Evolutionary conservation across 1,139 yeast species (phyloP).

Genomic region (Komagataea norvegica): DNA sequence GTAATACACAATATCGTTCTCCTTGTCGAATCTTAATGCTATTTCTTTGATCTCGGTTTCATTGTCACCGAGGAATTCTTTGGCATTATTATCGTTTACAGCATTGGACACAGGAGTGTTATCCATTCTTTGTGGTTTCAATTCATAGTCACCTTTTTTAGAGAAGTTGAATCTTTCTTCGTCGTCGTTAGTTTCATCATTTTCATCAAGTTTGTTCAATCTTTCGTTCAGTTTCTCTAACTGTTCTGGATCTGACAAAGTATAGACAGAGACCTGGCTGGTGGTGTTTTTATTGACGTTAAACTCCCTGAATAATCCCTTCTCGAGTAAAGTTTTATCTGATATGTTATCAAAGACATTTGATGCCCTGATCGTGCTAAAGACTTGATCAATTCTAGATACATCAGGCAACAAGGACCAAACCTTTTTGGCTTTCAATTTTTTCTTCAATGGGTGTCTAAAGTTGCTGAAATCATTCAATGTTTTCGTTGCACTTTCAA

Average conservation of each 20-base stretch:
- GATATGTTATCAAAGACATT: constrained; percentile 5
- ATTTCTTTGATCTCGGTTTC: constrained; percentile 50
- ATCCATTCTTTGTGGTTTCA: constrained; percentile 35
- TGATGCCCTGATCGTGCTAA: constrained; percentile 60
- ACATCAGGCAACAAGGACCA: constrained; percentile 89
- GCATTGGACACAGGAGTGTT: constrained; percentile 12
- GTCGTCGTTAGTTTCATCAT: constrained; percentile 38
- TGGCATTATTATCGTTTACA: constrained; percentile 6
- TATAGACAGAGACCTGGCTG: constrained; percentile 79
- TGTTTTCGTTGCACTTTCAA: constrained; percentile 54
- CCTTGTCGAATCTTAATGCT: constrained; percentile 47
- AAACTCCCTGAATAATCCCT: constrained; percentile 73
- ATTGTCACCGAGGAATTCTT: constrained; percentile 38
- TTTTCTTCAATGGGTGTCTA: constrained; percentile 74
- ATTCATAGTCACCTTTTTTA: constrained; percentile 76
- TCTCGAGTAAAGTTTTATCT: constrained; percentile 39
- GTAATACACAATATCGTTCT: constrained; percentile 60
- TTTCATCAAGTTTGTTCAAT: constrained; percentile 40
- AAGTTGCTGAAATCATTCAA: constrained; percentile 41
- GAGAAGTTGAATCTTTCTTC: constrained; percentile 51
- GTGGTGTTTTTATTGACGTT: constrained; percentile 55
- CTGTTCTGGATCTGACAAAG: constrained; percentile 44
- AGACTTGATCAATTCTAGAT: constrained; percentile 76
- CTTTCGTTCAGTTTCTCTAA: constrained; percentile 28
- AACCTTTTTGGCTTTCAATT: constrained; percentile 67